These are phyloP conservation scores for Camptophora hylomeconis DNA, from an alignment of 2,329 filamentous ascomycete species.

Conservation along the genomic window DNA sequence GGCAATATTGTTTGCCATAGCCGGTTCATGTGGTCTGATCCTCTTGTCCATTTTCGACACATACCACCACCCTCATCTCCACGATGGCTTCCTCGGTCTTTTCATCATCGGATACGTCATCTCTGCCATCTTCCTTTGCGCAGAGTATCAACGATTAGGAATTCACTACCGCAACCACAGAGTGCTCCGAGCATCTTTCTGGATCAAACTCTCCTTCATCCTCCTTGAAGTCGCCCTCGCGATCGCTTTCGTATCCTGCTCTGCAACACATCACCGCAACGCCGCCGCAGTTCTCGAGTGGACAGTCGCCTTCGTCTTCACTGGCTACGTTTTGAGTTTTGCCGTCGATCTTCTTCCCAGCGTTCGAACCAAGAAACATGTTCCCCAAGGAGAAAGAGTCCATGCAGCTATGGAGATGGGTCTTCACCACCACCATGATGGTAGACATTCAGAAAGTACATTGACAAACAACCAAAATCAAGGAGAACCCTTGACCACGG, in stretches of 20 bases:
- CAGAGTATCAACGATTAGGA: slow-evolving; percentile 74
- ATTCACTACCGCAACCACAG: slow-evolving; percentile 59
- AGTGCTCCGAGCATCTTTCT: slow-evolving; percentile 67
- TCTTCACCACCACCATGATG: too few species aligned
- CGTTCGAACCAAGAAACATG: slow-evolving; percentile 43
- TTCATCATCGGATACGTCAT: slow-evolving; percentile 82
- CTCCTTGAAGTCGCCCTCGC: slow-evolving; percentile 60
- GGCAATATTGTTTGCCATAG: slow-evolving; percentile 37
- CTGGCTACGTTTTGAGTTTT: slow-evolving; percentile 66
- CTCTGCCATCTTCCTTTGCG: slow-evolving; percentile 76
- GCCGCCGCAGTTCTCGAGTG: slow-evolving; percentile 67
- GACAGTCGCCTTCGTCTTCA: slow-evolving; percentile 26
- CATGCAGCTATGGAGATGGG: too few species aligned
- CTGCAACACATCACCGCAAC: slow-evolving; percentile 38
- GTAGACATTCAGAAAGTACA: too few species aligned
- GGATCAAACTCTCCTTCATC: slow-evolving; percentile 76
- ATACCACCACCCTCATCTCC: slow-evolving; percentile 48
- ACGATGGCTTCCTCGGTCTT: slow-evolving; percentile 63
- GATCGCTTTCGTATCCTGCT: slow-evolving; percentile 49
- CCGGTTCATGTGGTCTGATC: slow-evolving; percentile 69
- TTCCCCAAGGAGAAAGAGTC: slow-evolving; percentile 25
- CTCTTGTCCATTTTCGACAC: slow-evolving; percentile 80
- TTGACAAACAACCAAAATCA: too few species aligned
- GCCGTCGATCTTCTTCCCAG: slow-evolving; percentile 77
- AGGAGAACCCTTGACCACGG: slow-evolving; percentile 2